Conservation (phyloP, 257 asterid genomes). For the Linderniella brevidens region DNA sequence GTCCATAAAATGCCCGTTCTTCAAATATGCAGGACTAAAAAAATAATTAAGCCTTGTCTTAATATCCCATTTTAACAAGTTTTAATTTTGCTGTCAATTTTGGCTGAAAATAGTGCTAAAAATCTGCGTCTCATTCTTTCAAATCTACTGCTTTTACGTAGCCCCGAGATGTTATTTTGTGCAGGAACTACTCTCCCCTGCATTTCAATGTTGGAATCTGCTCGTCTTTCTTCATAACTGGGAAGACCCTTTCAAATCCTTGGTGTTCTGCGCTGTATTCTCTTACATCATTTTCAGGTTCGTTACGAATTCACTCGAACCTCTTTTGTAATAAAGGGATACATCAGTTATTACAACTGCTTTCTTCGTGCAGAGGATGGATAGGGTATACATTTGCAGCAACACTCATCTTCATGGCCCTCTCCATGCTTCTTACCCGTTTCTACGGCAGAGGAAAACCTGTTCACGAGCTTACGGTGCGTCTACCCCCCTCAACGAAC, state of each 20-base stretch:
- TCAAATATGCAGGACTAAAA: no score
- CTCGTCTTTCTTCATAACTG: conserved; percentile 49
- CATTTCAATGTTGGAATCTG: conserved; percentile 41
- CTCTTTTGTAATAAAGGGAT: no score
- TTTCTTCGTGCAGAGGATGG: conserved; percentile 65
- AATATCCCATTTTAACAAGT: background rate
- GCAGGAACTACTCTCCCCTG: conserved; percentile 91
- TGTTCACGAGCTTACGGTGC: conserved; percentile 55
- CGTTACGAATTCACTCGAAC: background rate
- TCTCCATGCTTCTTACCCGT: conserved; percentile 67
- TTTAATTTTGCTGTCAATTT: no score
- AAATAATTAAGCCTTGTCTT: no score
- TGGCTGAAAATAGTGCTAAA: no score
- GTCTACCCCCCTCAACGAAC: conserved; percentile 70
- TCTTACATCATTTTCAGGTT: conserved; percentile 53
- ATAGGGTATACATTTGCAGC: conserved; percentile 36
- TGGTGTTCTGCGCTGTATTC: conserved; percentile 35
- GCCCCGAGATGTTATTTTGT: conserved; percentile 6
- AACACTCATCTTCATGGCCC: conserved; percentile 28
- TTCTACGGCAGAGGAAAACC: conserved; percentile 42
- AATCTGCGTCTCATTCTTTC: background rate
- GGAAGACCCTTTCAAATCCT: conserved; percentile 67
- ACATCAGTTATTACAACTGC: background rate
- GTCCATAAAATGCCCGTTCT: no score
- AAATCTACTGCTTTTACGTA: conserved; percentile 4